Evolutionary conservation across 257 asterid species (phyloP).

Genomic region (Solanum verrucosum): DNA sequence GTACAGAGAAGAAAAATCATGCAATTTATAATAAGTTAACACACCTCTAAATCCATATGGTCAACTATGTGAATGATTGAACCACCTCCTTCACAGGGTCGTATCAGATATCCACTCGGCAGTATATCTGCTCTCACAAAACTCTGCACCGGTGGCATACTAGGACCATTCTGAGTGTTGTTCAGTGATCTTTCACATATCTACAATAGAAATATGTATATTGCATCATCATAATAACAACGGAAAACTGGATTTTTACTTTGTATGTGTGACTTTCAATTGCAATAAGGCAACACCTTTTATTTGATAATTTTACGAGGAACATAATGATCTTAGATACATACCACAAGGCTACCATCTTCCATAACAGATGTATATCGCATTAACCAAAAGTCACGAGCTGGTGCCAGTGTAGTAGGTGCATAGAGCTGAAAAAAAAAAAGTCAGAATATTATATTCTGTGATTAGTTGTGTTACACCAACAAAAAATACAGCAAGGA

Average conservation of each 20-base stretch:
- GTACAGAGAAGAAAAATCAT: neutral
- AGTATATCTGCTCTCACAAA: slow-evolving; percentile 88
- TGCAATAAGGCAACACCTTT: neutral
- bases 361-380: slow-evolving; percentile 95
- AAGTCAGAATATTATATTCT: neutral
- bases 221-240: neutral
- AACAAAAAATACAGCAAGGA: neutral
- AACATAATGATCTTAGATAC: neutral
- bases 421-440: slow-evolving; percentile 64
- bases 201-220: slow-evolving; percentile 16
- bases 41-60: slow-evolving; percentile 86
- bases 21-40: neutral
- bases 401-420: slow-evolving; percentile 84
- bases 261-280: neutral
- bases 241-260: neutral
- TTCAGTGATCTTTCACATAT: slow-evolving; percentile 90
- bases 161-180: slow-evolving; percentile 95
- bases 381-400: slow-evolving; percentile 94
- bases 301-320: neutral
- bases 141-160: slow-evolving; percentile 83
- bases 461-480: neutral
- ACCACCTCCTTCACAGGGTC: slow-evolving; percentile 99
- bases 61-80: slow-evolving; percentile 91
- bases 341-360: slow-evolving; percentile 98
- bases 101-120: slow-evolving; percentile 86